Conservation (phyloP, 139 green algal species). For the Closterium sp. region DNA sequence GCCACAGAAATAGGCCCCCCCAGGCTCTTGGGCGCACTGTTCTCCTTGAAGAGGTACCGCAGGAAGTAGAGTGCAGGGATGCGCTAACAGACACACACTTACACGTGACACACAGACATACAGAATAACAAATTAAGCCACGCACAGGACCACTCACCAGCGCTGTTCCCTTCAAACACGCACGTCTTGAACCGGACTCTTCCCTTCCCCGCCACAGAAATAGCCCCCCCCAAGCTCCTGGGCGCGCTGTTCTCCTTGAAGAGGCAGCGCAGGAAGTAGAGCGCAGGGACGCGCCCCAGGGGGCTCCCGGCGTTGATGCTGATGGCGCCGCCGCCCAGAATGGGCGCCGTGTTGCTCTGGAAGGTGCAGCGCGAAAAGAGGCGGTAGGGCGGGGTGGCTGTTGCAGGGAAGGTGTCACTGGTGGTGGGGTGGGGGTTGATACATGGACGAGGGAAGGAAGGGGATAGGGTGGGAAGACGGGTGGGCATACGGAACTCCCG, state of each 20-base stretch:
- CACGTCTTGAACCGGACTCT: not conserved
- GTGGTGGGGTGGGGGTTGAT: no score
- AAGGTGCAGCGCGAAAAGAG: not conserved
- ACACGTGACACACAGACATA: not conserved
- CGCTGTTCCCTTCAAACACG: not conserved
- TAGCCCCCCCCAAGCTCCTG: not conserved
- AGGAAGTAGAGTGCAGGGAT: not conserved
- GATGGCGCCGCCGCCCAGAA: not conserved
- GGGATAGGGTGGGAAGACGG: no score
- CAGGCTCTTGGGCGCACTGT: not conserved
- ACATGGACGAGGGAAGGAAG: no score
- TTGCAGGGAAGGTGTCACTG: not conserved
- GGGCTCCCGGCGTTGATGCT: not conserved
- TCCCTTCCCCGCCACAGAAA: not conserved
- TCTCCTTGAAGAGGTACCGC: not conserved
- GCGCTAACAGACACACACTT: no score
- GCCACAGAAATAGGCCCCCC: not conserved
- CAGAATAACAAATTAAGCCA: no score
- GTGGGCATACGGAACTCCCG: no score
- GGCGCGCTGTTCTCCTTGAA: not conserved
- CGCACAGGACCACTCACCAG: not conserved
- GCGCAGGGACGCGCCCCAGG: not conserved
- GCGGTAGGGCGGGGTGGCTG: not conserved
- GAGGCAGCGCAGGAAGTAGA: not conserved
- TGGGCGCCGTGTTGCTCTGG: not conserved